Percentiles rank a stretch among this genome's conserved stretches.
These are phyloP conservation scores for Lophium mytilinum DNA, from an alignment of 495 filamentous ascomycete genomes.

Conservation along the genomic window DNA sequence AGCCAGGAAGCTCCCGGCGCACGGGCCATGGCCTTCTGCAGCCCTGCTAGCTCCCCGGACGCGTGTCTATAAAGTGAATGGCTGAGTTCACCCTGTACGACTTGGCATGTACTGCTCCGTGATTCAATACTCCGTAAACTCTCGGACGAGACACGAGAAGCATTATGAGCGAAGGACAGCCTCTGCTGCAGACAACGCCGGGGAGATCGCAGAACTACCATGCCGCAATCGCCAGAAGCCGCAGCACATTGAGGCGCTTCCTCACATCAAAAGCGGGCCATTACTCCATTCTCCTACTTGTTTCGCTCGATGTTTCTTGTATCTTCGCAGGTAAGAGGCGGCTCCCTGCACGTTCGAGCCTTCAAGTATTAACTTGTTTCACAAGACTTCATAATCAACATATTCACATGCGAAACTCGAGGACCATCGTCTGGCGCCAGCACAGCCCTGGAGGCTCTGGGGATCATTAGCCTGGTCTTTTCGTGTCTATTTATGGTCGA, in stretches of 20 bases:
- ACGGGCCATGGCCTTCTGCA: background rate
- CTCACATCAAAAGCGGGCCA: conserved; percentile 51
- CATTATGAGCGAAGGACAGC: too few species aligned
- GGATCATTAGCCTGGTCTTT: conserved; percentile 39
- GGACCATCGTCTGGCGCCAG: conserved; percentile 32
- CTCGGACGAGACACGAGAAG: too few species aligned
- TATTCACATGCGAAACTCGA: conserved; percentile 50
- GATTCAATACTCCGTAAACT: too few species aligned
- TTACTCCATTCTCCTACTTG: conserved; percentile 47
- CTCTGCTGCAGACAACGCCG: too few species aligned
- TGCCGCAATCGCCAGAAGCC: background rate
- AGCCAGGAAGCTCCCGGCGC: background rate
- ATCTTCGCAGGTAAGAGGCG: conserved; percentile 42
- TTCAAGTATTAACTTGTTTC: background rate
- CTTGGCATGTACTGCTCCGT: too few species aligned
- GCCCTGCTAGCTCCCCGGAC: background rate
- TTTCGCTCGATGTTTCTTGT: conserved; percentile 48
- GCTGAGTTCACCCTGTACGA: too few species aligned
- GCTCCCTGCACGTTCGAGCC: background rate
- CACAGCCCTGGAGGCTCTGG: conserved; percentile 36
- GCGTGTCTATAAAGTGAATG: too few species aligned
- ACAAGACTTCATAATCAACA: conserved; percentile 49
- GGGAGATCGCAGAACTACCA: background rate
- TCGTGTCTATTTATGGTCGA: conserved; percentile 55
- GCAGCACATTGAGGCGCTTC: conserved; percentile 32